Base-by-base conservation (phyloP, 31 red algal species). In the Endocladia muricata region DNA sequence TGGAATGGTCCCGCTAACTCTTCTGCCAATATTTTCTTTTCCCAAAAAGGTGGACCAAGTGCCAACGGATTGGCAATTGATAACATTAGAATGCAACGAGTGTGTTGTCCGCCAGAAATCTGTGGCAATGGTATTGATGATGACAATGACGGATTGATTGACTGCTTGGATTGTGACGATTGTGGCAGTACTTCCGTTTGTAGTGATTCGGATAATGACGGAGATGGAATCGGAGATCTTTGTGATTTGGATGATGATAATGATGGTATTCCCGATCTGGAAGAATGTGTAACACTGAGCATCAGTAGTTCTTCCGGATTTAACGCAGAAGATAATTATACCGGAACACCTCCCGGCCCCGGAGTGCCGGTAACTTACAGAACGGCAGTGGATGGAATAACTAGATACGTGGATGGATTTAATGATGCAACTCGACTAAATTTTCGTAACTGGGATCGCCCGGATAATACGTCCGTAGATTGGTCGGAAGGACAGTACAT, bases 161-260 rank as follows among this genome's bases (percentile, higher is more conserved):
- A 64, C 26, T 64, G 60, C 26, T 64, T 25, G 11, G 60, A 64
- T 64, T 64, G 60, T 64, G 60, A 17, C 13, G 60, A 64, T 64
- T 64, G 60, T 64, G 15, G 11, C 26, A 30, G 26, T 30, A 22
- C n/a, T 30, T 11, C n/a, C 13, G 25, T 11, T 64, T 64, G 60
- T 64, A 23, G 26, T 64, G 60, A 64, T 64, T n/a, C n/a, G n/a
- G n/a, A n/a, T n/a, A 64, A 64, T 64, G 60, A 64, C 60, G 26
- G 26, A 21, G 60, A 64, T 64, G 60, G 60, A 30, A 30, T 64
- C 13, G 60, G 60, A 64, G 60, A 64, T 30, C 13, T 21, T 28
- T 64, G 60, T 64, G 60, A 64, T 28, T 64, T 64, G 60, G 60
- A 64, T 64, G 60, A 64, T 28, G 60, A 64, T 64, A 64, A 64